Conservation (phyloP, 129 eudicot genomes). For the Flaveria robusta region DNA sequence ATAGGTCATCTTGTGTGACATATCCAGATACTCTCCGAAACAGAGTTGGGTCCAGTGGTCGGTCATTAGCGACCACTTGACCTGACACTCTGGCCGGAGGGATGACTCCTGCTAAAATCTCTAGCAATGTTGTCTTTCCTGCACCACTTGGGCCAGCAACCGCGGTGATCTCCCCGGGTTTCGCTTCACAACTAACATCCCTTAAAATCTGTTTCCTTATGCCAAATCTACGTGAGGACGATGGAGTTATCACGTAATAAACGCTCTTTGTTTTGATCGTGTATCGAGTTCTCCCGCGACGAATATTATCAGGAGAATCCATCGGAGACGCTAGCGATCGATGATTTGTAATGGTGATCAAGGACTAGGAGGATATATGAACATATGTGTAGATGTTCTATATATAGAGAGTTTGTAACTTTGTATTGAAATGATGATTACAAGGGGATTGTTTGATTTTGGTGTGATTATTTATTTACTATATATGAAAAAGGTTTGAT, state of each 20-base stretch:
- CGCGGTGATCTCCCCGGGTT: conserved; percentile 76
- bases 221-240: conserved; percentile 12
- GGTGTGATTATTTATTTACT: neutral
- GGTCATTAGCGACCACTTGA: conserved; percentile 49
- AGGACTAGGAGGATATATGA: neutral
- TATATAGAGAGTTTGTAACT: neutral
- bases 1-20: conserved; percentile 68
- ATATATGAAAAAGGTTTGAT: neutral
- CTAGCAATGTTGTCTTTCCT: conserved; percentile 76
- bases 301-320: conserved; percentile 28
- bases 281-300: conserved; percentile 36
- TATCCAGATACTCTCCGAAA: conserved; percentile 60
- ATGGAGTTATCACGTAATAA: conserved; percentile 43
- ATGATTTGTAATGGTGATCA: conserved; percentile 1
- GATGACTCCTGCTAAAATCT: conserved; percentile 61
- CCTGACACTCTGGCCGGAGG: conserved; percentile 50
- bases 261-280: conserved; percentile 51
- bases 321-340: conserved; percentile 39
- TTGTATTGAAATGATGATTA: neutral
- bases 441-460: conserved; percentile 5
- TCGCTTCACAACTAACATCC: conserved; percentile 61
- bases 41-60: conserved; percentile 35
- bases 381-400: too few species aligned
- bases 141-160: conserved; percentile 91
- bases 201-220: conserved; percentile 45